These are phyloP conservation scores for Fusarium siculi DNA, from an alignment of 2,329 filamentous ascomycete species.

Conservation along the genomic window DNA sequence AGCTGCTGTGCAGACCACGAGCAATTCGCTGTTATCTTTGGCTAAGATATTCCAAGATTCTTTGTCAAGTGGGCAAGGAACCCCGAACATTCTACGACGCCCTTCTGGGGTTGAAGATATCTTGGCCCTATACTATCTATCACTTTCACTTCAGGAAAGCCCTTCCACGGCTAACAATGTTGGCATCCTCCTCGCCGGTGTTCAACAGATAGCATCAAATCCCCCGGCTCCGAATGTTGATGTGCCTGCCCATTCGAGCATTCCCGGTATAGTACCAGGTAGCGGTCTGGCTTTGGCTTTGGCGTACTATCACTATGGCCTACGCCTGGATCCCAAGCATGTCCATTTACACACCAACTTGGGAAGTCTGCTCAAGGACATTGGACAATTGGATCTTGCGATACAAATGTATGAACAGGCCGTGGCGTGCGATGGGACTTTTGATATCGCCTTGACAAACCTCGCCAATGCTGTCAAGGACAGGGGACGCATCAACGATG, in stretches of 20 bases:
- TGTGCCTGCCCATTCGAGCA: slow-evolving; percentile 50
- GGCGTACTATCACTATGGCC: slow-evolving; percentile 94
- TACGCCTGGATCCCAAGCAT: slow-evolving; percentile 86
- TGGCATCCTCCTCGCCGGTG: slow-evolving; percentile 93
- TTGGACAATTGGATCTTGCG: slow-evolving; percentile 89
- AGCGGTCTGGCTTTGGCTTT: slow-evolving; percentile 90
- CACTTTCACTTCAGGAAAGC: slow-evolving; percentile 91
- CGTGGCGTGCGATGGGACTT: slow-evolving; percentile 89
- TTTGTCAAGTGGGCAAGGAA: slow-evolving; percentile 78
- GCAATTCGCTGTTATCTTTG: slow-evolving; percentile 91
- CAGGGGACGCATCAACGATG: slow-evolving; percentile 89
- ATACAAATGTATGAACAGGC: slow-evolving; percentile 98
- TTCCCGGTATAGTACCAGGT: slow-evolving; percentile 84
- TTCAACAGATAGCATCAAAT: slow-evolving; percentile 73
- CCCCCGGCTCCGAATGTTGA: slow-evolving; percentile 15
- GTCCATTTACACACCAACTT: slow-evolving; percentile 97
- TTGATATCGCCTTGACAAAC: slow-evolving; percentile 97
- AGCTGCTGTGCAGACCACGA: slow-evolving; percentile 90
- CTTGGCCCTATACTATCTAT: slow-evolving; percentile 93
- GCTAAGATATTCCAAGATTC: slow-evolving; percentile 98
- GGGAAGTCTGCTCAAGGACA: slow-evolving; percentile 94
- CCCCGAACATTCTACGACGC: slow-evolving; percentile 65
- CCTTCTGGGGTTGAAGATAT: slow-evolving; percentile 89
- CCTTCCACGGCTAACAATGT: slow-evolving; percentile 99
- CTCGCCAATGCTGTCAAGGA: slow-evolving; percentile 98